Evolutionary conservation across 495 filamentous ascomycete genomes (phyloP).

Genomic region (Penicillium atrosanguineum): DNA sequence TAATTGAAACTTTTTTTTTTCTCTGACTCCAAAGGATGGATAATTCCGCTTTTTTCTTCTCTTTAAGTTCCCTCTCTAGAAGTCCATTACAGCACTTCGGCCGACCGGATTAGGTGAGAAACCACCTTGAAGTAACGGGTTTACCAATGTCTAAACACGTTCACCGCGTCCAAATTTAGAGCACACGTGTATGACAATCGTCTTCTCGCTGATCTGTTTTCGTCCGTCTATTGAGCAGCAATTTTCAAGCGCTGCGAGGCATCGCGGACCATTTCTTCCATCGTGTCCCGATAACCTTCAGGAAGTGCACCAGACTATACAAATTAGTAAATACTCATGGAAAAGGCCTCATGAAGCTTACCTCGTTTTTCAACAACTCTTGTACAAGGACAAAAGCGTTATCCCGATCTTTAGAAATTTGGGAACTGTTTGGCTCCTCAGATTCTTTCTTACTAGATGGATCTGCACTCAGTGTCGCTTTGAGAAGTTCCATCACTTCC

Average conservation of each 20-base stretch:
- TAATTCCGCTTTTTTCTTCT: no score
- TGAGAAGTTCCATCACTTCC: slow-evolving; percentile 45
- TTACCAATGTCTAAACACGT: no score
- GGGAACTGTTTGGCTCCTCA: slow-evolving; percentile 24
- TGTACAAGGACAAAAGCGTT: slow-evolving; percentile 63
- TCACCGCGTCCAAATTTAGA: no score
- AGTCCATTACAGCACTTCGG: no score
- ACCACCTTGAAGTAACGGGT: no score
- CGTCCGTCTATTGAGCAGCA: background rate
- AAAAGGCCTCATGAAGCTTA: slow-evolving; percentile 23
- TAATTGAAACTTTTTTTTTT: background rate
- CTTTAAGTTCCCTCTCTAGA: no score
- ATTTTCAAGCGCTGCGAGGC: slow-evolving; percentile 22
- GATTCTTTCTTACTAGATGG: slow-evolving; percentile 9
- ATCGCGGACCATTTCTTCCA: slow-evolving; percentile 31
- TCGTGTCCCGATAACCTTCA: slow-evolving; percentile 18
- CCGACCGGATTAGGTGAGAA: no score
- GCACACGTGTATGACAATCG: background rate
- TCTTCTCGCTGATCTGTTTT: background rate
- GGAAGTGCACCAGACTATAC: slow-evolving; percentile 30
- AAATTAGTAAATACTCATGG: slow-evolving; percentile 13
- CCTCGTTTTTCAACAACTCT: slow-evolving; percentile 54
- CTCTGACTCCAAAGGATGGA: no score
- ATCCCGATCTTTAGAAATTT: slow-evolving; percentile 52
- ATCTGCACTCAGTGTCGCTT: slow-evolving; percentile 47